A percentile compares a stretch with the other conserved stretches of the same genome.
phyloP scores from a whole-genome alignment of 768 basidiomycete species.

The Kwoniella sp. region DNA sequence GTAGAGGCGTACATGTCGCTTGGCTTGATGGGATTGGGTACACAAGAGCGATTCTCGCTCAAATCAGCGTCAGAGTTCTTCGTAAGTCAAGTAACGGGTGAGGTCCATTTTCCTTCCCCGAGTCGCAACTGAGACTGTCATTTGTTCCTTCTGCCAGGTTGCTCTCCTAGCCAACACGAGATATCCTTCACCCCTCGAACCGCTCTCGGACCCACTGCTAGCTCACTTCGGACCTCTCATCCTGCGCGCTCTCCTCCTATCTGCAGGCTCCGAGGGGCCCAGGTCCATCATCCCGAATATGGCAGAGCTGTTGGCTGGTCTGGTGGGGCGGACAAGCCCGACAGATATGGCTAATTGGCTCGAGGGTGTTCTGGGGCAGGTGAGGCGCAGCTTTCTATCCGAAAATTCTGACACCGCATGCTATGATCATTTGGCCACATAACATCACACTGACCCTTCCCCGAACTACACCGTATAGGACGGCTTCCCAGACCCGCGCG shows the following conservation, averaged over 20 bases:
- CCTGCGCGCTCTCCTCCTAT: slow-evolving; percentile 72
- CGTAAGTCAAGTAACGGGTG: slow-evolving; percentile 60
- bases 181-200: slow-evolving; percentile 58
- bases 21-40: slow-evolving; percentile 66
- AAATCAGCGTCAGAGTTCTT: slow-evolving; percentile 80
- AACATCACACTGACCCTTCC: too few species aligned
- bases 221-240: slow-evolving; percentile 59
- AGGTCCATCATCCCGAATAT: slow-evolving; percentile 80
- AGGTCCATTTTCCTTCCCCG: too few species aligned
- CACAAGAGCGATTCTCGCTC: slow-evolving; percentile 84
- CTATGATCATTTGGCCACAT: not conserved
- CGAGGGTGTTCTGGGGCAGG: slow-evolving; percentile 64
- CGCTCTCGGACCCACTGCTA: slow-evolving; percentile 63
- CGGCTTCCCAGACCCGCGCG: slow-evolving; percentile 73
- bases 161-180: slow-evolving; percentile 64
- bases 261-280: slow-evolving; percentile 82
- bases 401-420: not conserved
- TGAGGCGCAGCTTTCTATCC: slow-evolving; percentile 22
- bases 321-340: slow-evolving; percentile 64
- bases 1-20: slow-evolving; percentile 73
- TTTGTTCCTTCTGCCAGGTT: slow-evolving; percentile 59
- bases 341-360: slow-evolving; percentile 71
- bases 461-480: too few species aligned
- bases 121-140: too few species aligned
- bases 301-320: slow-evolving; percentile 73